Evolutionary conservation across 1,284 basidiomycete genomes (phyloP), one percentile per base, ranked within the genome.

Genomic region (Bondarzewia mesenterica): DNA sequence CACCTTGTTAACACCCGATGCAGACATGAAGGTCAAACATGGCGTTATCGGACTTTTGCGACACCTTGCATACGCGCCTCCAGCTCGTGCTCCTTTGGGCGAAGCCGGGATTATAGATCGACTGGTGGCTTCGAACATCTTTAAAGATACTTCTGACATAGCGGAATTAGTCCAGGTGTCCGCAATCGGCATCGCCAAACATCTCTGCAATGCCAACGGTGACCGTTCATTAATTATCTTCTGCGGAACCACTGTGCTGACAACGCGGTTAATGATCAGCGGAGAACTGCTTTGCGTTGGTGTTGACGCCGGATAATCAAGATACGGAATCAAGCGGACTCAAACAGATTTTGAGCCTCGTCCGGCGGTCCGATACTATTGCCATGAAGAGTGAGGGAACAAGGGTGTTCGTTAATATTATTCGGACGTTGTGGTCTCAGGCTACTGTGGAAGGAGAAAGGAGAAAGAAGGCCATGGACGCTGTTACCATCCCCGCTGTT

Each of bases 371-470:
- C 2, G 87, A 95, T 58, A 85, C 87, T 25, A 71, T 89, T 5
- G 79, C 90, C 0, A 73, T 95, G 27, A 87, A 85, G 65, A 90
- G 89, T 60, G 95, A 98, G 68, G 88, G 86, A 20, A 89, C 91
- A 12, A 82, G 94, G 10, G 80, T 95, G 1, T 71, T 96, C 46
- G 89, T 91, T 54, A 93, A 93, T 62, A 75, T 84, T 25, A 74
- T 93, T 58, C 80, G 82, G 65, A 77, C 82, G 46, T 65, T 88
- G 44, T 86, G 81, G 78, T 74, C 78, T 25, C 71, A 62, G 58
- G 74, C 79, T 53, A 58, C 67, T 23, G 55, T 63, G 18, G 57
- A 63, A 14, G 63, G 58, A 44, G 59, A 70, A 50, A 74, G 70
- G 56, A 72, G 74, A 51, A 71, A 76, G 49, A 66, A 68, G 32